Evolutionary conservation across 1,284 basidiomycete species (phyloP).

Genomic region (Pascua guehoae): DNA sequence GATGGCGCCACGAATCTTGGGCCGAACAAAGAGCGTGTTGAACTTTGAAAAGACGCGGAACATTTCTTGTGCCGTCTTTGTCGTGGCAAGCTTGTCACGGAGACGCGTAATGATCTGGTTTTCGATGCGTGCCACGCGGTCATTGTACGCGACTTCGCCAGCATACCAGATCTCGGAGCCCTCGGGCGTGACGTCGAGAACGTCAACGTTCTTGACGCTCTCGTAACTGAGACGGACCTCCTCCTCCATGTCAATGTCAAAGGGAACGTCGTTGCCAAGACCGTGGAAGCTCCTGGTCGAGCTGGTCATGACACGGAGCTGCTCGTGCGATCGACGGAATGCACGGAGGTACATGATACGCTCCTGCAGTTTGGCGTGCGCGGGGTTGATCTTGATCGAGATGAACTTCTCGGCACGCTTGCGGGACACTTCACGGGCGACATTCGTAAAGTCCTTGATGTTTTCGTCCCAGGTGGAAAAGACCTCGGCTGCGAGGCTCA

Average conservation of each 20-base stretch:
- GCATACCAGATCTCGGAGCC: slow-evolving; percentile 98
- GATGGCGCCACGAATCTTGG: slow-evolving; percentile 97
- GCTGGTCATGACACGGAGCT: slow-evolving; percentile 93
- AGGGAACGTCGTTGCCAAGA: slow-evolving; percentile 60
- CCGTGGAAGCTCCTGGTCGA: slow-evolving; percentile 83
- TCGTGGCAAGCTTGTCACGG: slow-evolving; percentile 88
- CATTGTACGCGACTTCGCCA: slow-evolving; percentile 95
- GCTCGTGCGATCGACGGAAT: slow-evolving; percentile 96
- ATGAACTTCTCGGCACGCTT: slow-evolving; percentile 92
- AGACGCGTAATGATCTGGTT: slow-evolving; percentile 96
- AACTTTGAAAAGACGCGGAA: slow-evolving; percentile 98
- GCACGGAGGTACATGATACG: slow-evolving; percentile 80
- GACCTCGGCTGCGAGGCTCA: slow-evolving; percentile 71
- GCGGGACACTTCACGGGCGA: slow-evolving; percentile 89
- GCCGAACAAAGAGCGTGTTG: slow-evolving; percentile 93
- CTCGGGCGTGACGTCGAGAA: slow-evolving; percentile 88
- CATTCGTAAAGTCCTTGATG: slow-evolving; percentile 97
- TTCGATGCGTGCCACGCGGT: slow-evolving; percentile 93
- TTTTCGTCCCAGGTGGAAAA: slow-evolving; percentile 95
- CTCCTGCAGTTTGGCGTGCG: slow-evolving; percentile 88
- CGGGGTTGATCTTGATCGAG: slow-evolving; percentile 90
- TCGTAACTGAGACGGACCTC: slow-evolving; percentile 95
- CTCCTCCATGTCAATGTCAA: slow-evolving; percentile 87
- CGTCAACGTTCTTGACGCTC: slow-evolving; percentile 90
- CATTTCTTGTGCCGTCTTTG: slow-evolving; percentile 97